These are phyloP conservation scores for Xenoacremonium recifei DNA, from an alignment of 2,329 filamentous ascomycete species.

Conservation along the genomic window DNA sequence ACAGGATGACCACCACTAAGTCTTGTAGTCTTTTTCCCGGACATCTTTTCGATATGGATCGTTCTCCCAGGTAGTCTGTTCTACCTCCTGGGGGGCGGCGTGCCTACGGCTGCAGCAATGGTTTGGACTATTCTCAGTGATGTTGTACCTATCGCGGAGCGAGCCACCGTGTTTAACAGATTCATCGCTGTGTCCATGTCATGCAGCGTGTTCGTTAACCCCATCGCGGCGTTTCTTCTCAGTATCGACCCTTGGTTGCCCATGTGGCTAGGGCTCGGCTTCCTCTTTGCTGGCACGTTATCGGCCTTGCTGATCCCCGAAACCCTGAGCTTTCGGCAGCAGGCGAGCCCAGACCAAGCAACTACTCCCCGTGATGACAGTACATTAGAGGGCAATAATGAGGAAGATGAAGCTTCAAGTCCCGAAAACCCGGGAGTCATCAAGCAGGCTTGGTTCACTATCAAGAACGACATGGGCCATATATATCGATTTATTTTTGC, in stretches of 20 bases:
- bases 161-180: conserved; percentile 42
- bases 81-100: conserved; percentile 41
- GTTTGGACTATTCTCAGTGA: conserved; percentile 46
- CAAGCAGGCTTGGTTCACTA: conserved; percentile 24
- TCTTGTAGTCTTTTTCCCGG: conserved; percentile 34
- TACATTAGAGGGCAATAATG: conserved; percentile 7
- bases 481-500: conserved; percentile 39
- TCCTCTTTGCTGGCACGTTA: conserved; percentile 28
- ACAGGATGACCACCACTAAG: too few species aligned
- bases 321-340: conserved; percentile 36
- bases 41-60: conserved; percentile 40
- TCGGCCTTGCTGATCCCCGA: conserved; percentile 39
- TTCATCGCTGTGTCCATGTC: conserved; percentile 26
- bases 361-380: too few species aligned
- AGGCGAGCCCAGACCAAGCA: too few species aligned
- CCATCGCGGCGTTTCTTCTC: conserved; percentile 41
- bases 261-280: conserved; percentile 32
- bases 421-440: conserved; percentile 7
- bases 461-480: conserved; percentile 31
- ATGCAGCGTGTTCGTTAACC: conserved; percentile 33
- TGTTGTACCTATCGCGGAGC: conserved; percentile 34
- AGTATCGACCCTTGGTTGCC: conserved; percentile 38
- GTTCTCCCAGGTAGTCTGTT: conserved; percentile 33
- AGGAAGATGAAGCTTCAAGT: conserved; percentile 3
- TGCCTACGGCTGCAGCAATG: conserved; percentile 40